Percentiles rank a stretch among this genome's conserved stretches.
Evolutionary conservation across 805 yeast genomes (phyloP).

Genomic region (Candida caryicola): DNA sequence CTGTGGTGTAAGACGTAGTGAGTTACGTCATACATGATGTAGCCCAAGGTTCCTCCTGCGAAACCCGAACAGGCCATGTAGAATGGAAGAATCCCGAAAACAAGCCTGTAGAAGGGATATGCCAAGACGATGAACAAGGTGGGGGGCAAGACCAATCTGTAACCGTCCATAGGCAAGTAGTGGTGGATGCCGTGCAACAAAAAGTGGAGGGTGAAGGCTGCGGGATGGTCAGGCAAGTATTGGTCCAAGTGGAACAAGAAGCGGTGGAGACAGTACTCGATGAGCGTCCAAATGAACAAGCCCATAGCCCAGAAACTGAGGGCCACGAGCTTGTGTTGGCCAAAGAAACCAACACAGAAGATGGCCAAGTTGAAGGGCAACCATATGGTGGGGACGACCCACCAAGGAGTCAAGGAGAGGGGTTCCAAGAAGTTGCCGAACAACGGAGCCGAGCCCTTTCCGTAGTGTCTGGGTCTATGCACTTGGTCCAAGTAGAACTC

Average conservation of each 20-base stretch:
- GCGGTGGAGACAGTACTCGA: slow-evolving; percentile 87
- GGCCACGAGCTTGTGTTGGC: slow-evolving; percentile 47
- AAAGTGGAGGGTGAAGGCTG: slow-evolving; percentile 81
- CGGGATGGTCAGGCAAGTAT: slow-evolving; percentile 75
- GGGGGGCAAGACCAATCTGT: slow-evolving; percentile 96
- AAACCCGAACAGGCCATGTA: slow-evolving; percentile 87
- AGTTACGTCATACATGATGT: slow-evolving; percentile 86
- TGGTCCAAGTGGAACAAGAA: slow-evolving; percentile 90
- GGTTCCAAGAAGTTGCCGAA: slow-evolving; percentile 96
- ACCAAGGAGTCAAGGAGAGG: slow-evolving; percentile 89
- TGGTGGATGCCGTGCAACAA: slow-evolving; percentile 95
- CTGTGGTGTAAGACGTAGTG: slow-evolving; percentile 93
- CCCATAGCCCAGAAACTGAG: slow-evolving; percentile 70
- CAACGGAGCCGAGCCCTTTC: slow-evolving; percentile 92
- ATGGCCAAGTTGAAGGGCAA: slow-evolving; percentile 71
- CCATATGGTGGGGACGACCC: slow-evolving; percentile 86
- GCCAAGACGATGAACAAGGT: slow-evolving; percentile 70
- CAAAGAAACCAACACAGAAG: slow-evolving; percentile 54
- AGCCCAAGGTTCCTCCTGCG: slow-evolving; percentile 95
- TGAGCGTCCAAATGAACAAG: slow-evolving; percentile 87
- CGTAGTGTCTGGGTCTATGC: slow-evolving; percentile 97
- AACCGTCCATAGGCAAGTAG: slow-evolving; percentile 93
- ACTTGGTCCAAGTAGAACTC: slow-evolving; percentile 94
- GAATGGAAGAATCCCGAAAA: slow-evolving; percentile 74
- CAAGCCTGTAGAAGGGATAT: slow-evolving; percentile 76